Evolutionary conservation across 768 basidiomycete genomes (phyloP).

Genomic region (Tremella yokohamensis): DNA sequence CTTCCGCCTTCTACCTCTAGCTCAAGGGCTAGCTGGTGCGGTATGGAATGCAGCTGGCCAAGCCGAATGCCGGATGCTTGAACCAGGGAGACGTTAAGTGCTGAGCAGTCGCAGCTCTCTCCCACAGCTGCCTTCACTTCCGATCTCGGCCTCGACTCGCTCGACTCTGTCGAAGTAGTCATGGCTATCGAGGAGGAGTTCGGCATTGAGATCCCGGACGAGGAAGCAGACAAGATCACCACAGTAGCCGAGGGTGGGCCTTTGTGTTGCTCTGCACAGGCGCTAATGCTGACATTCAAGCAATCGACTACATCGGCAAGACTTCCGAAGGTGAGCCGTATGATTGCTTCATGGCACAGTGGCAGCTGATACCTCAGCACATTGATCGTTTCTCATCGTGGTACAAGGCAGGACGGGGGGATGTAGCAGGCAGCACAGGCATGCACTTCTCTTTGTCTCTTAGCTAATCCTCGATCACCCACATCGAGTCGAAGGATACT

Average conservation of each 20-base stretch:
- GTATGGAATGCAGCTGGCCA: no score
- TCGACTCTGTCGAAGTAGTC: constrained; percentile 96
- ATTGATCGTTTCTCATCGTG: no score
- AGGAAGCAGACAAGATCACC: constrained; percentile 89
- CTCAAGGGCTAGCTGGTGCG: no score
- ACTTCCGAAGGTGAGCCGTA: constrained; percentile 3
- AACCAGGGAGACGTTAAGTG: no score
- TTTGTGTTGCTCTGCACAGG: neutral
- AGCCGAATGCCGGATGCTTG: no score
- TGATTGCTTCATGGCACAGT: no score
- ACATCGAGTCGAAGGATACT: neutral
- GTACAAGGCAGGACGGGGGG: no score
- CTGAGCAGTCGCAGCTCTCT: constrained; percentile 58
- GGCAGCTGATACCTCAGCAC: no score
- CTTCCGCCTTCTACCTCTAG: no score
- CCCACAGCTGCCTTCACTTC: constrained; percentile 65
- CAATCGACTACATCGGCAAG: constrained; percentile 5
- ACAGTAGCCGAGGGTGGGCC: constrained; percentile 81
- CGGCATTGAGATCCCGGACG: constrained; percentile 94
- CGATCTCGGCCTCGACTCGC: constrained; percentile 88
- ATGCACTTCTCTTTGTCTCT: no score
- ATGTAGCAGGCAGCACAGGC: no score
- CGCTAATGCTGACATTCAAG: neutral
- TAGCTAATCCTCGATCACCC: no score
- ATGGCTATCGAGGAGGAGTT: constrained; percentile 99